Evolutionary conservation across 2,329 filamentous ascomycete species (phyloP), one percentile per base, ranked within the genome.

Genomic region (Neophaeococcomyces aloes): DNA sequence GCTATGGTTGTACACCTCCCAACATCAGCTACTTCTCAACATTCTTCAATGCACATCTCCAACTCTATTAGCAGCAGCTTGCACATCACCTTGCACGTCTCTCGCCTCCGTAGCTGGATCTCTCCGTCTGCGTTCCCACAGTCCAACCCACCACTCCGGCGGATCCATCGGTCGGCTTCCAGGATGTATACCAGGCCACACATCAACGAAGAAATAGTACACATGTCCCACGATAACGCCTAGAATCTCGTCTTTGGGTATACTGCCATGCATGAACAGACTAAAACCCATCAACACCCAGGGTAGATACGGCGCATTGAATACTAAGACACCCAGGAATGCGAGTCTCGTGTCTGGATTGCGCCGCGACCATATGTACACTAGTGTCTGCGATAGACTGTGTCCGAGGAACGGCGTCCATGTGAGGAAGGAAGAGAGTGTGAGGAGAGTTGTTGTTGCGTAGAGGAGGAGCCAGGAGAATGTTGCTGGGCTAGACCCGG

Each of bases 141-240:
- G 59, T 32, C 87, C 75, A 46, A 84, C 76, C 89, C 89, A 98
- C 81, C 86, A 95, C 47, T 69, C 67, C 0, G 91, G 91, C 29
- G 91, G 89, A 56, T 94, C 89, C 37, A 98, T 71, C 1, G 91
- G 91, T 44, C 85, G 75, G 40, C 83, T 81, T 14, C 86, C 86
- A 50, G 83, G 79, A 64, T 95, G 85, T 33, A 95, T 75, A 2
- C 87, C 84, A 3, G 91, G 91, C 63, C 94, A 98, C 13, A 98
- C 88, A 61, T 98, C 91, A 47, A 81, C 85, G 64, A 96, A 95
- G 68, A 95, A 98, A 64, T 96, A 98, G 83, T 88, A 96, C 31
- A 96, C 74, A 65, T 98, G 91, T 7, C 91, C 91, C 30, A 96
- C 88, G 7, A 91, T 79, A 13, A 95, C 86, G 3, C 91, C 91